Conservation (phyloP, 129 eudicot species). For the Artemisia argyi region DNA sequence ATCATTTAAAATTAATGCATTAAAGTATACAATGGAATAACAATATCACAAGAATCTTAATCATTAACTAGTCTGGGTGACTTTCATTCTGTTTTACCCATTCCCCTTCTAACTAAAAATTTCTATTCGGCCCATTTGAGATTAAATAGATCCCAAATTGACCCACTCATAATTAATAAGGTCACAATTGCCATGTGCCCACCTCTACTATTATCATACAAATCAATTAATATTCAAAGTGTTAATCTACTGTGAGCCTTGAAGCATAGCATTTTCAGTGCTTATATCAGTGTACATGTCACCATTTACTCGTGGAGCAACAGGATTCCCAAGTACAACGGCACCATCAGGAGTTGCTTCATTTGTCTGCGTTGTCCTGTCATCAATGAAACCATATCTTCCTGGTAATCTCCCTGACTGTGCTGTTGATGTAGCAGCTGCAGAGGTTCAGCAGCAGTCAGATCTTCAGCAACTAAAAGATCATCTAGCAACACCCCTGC, state of each 20-base stretch:
- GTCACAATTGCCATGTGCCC: not conserved
- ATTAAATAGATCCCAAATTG: not conserved
- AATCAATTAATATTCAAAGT: no score
- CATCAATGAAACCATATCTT: slow-evolving; percentile 76
- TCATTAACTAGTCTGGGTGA: no score
- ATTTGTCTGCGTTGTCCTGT: slow-evolving; percentile 52
- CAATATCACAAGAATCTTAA: no score
- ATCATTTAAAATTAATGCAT: not conserved
- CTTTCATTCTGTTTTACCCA: no score
- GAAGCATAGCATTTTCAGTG: no score
- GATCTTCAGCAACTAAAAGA: no score
- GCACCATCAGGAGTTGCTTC: slow-evolving; percentile 67
- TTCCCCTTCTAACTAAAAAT: no score
- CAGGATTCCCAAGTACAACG: slow-evolving; percentile 85
- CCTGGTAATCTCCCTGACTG: slow-evolving; percentile 62
- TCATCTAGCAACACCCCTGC: no score
- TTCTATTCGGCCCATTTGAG: not conserved
- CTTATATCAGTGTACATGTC: no score
- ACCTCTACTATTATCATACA: no score
- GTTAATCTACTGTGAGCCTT: no score
- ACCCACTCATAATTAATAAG: not conserved
- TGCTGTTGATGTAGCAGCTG: slow-evolving; percentile 69
- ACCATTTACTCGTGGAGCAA: slow-evolving; percentile 91
- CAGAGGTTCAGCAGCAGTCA: slow-evolving; percentile 64
- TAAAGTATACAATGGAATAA: no score